Conservation (phyloP, 176 grass and related monocot species). For the Musa itinerans region DNA sequence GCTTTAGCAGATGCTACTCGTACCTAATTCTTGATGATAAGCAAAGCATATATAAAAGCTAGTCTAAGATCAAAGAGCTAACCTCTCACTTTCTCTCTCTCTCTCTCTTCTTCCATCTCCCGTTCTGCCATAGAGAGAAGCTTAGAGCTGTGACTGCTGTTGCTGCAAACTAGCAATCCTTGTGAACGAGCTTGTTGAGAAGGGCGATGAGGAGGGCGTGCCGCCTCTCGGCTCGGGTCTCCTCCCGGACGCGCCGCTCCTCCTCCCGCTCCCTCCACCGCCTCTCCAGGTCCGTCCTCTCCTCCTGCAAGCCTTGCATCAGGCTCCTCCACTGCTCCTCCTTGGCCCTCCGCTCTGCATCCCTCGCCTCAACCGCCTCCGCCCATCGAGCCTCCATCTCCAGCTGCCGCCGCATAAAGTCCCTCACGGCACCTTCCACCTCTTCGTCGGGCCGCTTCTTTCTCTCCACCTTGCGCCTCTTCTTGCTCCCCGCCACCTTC, state of each 20-base stretch:
- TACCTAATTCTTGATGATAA: background rate
- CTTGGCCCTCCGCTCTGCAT: conserved; percentile 6
- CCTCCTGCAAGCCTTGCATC: conserved; percentile 6
- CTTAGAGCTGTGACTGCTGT: background rate
- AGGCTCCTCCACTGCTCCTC: conserved; percentile 6
- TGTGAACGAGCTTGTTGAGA: background rate
- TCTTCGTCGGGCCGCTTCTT: background rate
- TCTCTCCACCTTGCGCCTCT: background rate
- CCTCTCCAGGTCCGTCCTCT: background rate
- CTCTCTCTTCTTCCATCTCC: background rate
- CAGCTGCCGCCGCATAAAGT: conserved; percentile 8
- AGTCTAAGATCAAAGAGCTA: background rate
- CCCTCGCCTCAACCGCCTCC: conserved; percentile 8
- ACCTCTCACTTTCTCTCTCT: too few species aligned
- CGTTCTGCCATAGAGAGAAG: background rate
- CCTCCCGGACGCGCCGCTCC: conserved; percentile 6
- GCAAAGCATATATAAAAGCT: background rate
- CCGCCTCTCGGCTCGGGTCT: background rate
- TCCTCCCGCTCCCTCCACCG: conserved; percentile 10
- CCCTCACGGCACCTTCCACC: background rate
- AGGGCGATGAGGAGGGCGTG: conserved; percentile 5
- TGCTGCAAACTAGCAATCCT: background rate
- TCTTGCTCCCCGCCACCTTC: background rate
- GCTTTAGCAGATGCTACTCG: background rate
- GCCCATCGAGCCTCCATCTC: conserved; percentile 4